A percentile compares a stretch with the other conserved stretches of the same genome.
phyloP scores from a whole-genome alignment of 495 filamentous ascomycete species.

The Aspergillus taichungensis region DNA sequence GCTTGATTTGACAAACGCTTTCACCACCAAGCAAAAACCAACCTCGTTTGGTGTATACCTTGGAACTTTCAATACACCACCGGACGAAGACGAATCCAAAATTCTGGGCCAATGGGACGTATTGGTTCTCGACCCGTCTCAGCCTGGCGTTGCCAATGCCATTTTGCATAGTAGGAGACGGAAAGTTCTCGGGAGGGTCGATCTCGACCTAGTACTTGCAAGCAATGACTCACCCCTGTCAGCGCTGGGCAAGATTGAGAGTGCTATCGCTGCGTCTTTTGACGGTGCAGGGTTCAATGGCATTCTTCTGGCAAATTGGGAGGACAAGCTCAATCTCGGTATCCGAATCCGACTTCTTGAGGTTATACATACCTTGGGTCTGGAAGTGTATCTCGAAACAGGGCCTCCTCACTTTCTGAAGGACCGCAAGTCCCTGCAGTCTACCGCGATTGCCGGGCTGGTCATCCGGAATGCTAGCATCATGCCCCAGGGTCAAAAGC shows the following conservation, averaged over 20 bases:
- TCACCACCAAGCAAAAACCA: conserved; percentile 19
- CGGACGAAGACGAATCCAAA: conserved; percentile 20
- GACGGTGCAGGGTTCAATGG: conserved; percentile 32
- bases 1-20: conserved; percentile 14
- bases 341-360: conserved; percentile 30
- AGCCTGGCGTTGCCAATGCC: conserved; percentile 30
- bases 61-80: conserved; percentile 29
- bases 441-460: conserved; percentile 29
- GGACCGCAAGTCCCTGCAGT: conserved; percentile 29
- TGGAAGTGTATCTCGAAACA: conserved; percentile 44
- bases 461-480: conserved; percentile 45
- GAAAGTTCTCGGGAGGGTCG: conserved; percentile 33
- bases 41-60: conserved; percentile 43
- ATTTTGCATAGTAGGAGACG: conserved; percentile 15
- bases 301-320: conserved; percentile 43
- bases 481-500: conserved; percentile 34
- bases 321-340: conserved; percentile 20
- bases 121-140: conserved; percentile 38
- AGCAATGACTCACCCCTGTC: conserved; percentile 14
- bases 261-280: conserved; percentile 21
- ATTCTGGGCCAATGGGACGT: conserved; percentile 39
- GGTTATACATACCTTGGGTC: conserved; percentile 24
- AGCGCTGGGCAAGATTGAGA: conserved; percentile 27
- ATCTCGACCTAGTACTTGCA: conserved; percentile 24
- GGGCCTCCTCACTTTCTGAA: conserved; percentile 39